Evolutionary conservation across 2,329 filamentous ascomycete species (phyloP).

Genomic region (Talaromyces pinophilus): DNA sequence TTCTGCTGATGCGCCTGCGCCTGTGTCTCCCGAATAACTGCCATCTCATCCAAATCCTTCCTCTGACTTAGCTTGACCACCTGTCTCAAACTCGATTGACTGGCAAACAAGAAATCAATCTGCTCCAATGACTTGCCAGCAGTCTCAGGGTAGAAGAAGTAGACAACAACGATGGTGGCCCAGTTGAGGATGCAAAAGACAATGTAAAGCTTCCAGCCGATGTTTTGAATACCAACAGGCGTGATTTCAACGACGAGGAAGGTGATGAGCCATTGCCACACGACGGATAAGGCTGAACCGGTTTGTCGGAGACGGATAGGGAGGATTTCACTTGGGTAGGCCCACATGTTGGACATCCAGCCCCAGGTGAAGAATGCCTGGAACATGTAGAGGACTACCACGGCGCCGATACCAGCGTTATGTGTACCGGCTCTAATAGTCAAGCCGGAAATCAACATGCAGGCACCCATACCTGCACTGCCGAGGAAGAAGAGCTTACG

Average conservation of each 20-base stretch:
- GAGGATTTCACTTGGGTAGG: conserved; percentile 25
- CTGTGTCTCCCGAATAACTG: conserved; percentile 22
- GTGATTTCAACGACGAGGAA: conserved; percentile 42
- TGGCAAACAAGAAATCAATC: conserved; percentile 31
- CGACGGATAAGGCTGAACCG: conserved; percentile 23
- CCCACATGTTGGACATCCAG: conserved; percentile 26
- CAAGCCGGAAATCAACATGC: conserved; percentile 24
- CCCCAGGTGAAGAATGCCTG: conserved; percentile 26
- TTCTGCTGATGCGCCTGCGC: conserved; percentile 24
- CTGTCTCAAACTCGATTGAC: conserved; percentile 22
- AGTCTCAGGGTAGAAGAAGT: conserved; percentile 36
- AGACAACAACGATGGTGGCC: conserved; percentile 49
- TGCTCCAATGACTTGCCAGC: conserved; percentile 30
- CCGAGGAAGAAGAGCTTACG: conserved; percentile 72
- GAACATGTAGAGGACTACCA: conserved; percentile 25
- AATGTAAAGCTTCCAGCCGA: conserved; percentile 44
- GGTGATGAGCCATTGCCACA: conserved; percentile 25
- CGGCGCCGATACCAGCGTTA: conserved; percentile 24
- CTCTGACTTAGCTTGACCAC: conserved; percentile 25
- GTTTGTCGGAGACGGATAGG: conserved; percentile 22
- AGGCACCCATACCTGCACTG: conserved; percentile 56
- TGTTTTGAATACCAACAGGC: conserved; percentile 41
- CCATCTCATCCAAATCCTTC: conserved; percentile 24
- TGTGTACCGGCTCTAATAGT: conserved; percentile 23
- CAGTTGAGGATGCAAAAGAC: conserved; percentile 35